Base-by-base conservation (phyloP, 2,329 filamentous ascomycete species). In the Sarocladium kiliense region DNA sequence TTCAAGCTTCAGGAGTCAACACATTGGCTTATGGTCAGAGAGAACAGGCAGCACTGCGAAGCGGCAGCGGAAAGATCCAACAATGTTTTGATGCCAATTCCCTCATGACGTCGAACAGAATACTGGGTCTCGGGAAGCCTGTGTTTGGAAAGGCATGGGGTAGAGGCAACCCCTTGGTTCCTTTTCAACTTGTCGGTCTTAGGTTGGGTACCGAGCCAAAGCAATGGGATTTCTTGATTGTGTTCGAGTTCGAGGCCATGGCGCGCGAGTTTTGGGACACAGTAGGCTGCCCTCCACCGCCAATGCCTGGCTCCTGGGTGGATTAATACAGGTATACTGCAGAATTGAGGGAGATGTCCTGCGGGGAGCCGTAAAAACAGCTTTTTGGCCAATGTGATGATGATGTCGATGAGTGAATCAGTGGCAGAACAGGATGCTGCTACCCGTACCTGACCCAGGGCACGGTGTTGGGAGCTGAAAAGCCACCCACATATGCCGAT, bases 401-500 rank as follows among this genome's bases (percentile, higher is more conserved):
- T n/a, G n/a, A n/a, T n/a, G n/a, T n/a, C n/a, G n/a, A n/a, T n/a
- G n/a, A n/a, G n/a, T n/a, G n/a, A n/a, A n/a, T n/a, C n/a, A n/a
- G n/a, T n/a, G n/a, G n/a, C n/a, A n/a, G n/a, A n/a, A n/a, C n/a
- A n/a, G n/a, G n/a, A n/a, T n/a, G n/a, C n/a, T n/a, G n/a, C n/a
- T n/a, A n/a, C n/a, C n/a, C n/a, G n/a, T n/a, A n/a, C n/a, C n/a
- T n/a, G n/a, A n/a, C n/a, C n/a, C n/a, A n/a, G n/a, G n/a, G n/a
- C n/a, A n/a, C n/a, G n/a, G n/a, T n/a, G n/a, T n/a, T n/a, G n/a
- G n/a, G n/a, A n/a, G n/a, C n/a, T n/a, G n/a, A n/a, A n/a, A n/a
- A n/a, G n/a, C n/a, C 39, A 21, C 39, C 18, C 19, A 21, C 4
- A 4, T 10, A 63, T 67, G 65, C 56, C 59, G 65, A 67, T 67